Conservation (phyloP, 352 stramenopile genomes). For the Blastocystis sp. region DNA sequence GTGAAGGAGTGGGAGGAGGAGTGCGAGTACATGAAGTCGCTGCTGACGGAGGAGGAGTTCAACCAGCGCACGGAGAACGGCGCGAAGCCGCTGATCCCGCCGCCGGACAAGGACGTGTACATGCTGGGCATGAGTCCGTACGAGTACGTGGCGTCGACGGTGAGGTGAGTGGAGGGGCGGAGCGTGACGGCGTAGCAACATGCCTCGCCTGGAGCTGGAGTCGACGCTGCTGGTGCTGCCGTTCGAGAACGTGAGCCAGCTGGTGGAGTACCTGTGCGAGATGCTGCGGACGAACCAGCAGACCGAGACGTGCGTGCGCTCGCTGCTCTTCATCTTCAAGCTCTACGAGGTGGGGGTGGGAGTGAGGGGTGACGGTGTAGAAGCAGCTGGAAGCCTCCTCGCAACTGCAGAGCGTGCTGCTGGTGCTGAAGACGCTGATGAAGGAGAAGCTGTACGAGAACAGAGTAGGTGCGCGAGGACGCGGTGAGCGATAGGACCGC, state of each 20-base stretch:
- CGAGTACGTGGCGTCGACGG: constrained; percentile 90
- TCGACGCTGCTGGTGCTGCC: constrained; percentile 94
- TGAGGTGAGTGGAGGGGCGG: constrained; percentile 79
- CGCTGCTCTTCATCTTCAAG: constrained; percentile 73
- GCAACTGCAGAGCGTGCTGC: constrained; percentile 31
- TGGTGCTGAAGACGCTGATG: constrained; percentile 48
- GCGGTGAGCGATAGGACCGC: not conserved
- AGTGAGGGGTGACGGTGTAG: not conserved
- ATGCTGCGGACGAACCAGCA: constrained; percentile 78
- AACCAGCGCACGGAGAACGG: constrained; percentile 67
- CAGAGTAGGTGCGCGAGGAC: not conserved
- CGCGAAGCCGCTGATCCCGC: constrained; percentile 73
- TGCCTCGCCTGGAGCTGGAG: constrained; percentile 93
- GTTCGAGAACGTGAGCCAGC: constrained; percentile 90
- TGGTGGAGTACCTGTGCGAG: constrained; percentile 89
- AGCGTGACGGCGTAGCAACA: constrained; percentile 76
- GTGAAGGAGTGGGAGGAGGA: constrained; percentile 76
- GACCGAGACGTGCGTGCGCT: constrained; percentile 55
- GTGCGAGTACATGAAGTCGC: constrained; percentile 66
- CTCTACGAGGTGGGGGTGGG: constrained; percentile 55
- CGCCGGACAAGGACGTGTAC: constrained; percentile 85
- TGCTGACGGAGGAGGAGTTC: constrained; percentile 74
- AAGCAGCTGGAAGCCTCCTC: constrained; percentile 46
- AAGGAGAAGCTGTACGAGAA: constrained; percentile 42
- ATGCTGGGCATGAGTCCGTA: constrained; percentile 91